Base-by-base conservation (phyloP, 164 flowering plant species). In the Sedum album region DNA sequence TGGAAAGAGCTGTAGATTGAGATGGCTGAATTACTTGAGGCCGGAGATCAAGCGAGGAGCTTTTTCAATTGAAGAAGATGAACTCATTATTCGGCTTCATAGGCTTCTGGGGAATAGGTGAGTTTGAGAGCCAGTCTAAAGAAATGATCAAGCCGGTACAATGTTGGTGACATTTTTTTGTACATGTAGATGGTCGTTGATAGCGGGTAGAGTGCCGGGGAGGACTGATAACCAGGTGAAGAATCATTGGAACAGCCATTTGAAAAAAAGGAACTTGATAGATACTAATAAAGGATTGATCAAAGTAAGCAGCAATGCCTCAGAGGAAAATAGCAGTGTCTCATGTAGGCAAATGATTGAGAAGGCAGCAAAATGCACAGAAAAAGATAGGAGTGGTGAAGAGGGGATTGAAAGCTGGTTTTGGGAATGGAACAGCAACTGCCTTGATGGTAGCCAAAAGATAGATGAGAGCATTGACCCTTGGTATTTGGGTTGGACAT, bases 71-170 rank as follows among this genome's bases (percentile, higher is more conserved):
- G 76, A 83, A 67, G 86, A 83, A 75, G n/a, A n/a, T n/a, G n/a
- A n/a, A n/a, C n/a, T n/a, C n/a, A n/a, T n/a, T n/a, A n/a, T n/a
- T n/a, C n/a, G 81, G 82, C 88, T 85, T 55, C 88, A 84, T 55
- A 79, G 74, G 2, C 80, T 84, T n/a, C 85, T 84, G 6, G 88
- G 85, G 30, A 84, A 84, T 71, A 78, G 88, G 85, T 80, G 2
- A 10, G 6, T 33, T 0, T 31, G 2, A 41, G 28, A 20, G 44
- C 44, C 4, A 55, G 17, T 42, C 46, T 10, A 1, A 1, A 10
- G 15, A 6, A 7, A 35, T 48, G 53, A 2, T 18, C 5, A 48
- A 49, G 10, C 46, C 57, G 13, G 14, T n/a, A n/a, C n/a, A n/a
- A n/a, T n/a, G 23, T 18, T 20, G 6, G 5, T 51, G 44, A 17